Conservation (phyloP, 805 yeast genomes). For the Wickerhamiella musiphila region DNA sequence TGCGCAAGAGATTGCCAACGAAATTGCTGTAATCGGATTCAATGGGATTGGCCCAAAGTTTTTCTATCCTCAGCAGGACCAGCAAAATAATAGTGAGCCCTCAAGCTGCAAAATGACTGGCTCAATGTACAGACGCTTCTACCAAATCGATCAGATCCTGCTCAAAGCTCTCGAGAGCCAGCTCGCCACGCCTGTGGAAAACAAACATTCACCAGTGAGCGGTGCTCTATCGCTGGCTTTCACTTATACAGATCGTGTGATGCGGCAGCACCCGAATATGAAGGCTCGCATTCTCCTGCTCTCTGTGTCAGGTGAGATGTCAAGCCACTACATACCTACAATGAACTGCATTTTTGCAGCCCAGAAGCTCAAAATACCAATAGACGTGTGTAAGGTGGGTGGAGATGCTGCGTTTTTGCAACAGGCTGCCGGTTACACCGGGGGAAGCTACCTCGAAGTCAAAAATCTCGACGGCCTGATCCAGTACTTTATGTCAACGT, state of each 20-base stretch:
- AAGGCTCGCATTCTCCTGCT: constrained; percentile 51
- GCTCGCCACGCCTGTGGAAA: constrained; percentile 26
- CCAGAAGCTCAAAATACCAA: constrained; percentile 66
- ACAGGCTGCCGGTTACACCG: constrained; percentile 90
- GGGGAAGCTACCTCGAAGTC: constrained; percentile 66
- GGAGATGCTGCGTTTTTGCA: constrained; percentile 66
- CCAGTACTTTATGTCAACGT: constrained; percentile 67
- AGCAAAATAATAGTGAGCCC: constrained; percentile 10
- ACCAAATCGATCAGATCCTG: constrained; percentile 59
- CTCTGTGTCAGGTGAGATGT: constrained; percentile 45
- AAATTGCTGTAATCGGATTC: constrained; percentile 65
- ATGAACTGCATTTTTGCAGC: constrained; percentile 96
- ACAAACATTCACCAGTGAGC: constrained; percentile 45
- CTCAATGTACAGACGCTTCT: constrained; percentile 70
- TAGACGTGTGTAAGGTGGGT: constrained; percentile 77
- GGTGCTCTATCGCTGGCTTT: constrained; percentile 50
- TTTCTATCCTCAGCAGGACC: constrained; percentile 37
- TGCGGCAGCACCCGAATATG: constrained; percentile 29
- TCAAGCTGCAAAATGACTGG: constrained; percentile 19
- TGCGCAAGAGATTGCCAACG: constrained; percentile 67
- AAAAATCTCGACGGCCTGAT: constrained; percentile 57
- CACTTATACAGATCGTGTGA: constrained; percentile 46
- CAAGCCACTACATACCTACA: constrained; percentile 72
- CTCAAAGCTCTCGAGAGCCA: constrained; percentile 38
- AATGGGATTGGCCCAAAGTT: constrained; percentile 53